Evolutionary conservation across 163 green algal genomes (phyloP), one percentile per base, ranked within the genome.

Genomic region (Scenedesmus sp.): DNA sequence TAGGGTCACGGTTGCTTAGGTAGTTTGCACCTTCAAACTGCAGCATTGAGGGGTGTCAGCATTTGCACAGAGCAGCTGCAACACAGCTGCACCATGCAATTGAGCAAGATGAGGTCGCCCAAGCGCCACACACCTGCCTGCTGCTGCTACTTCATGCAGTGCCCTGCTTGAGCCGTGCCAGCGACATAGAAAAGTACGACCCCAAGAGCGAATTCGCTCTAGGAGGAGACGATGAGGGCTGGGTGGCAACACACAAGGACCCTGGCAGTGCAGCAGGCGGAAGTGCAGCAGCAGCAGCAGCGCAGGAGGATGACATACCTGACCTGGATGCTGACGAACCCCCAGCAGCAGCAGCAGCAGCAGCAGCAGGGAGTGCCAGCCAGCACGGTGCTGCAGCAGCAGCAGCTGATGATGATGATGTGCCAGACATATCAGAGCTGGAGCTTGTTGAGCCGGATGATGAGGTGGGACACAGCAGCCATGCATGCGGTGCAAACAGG

Each of bases 341-440:
- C 55, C 46, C 81, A 84, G 86, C 86, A n/a, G 66, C 59, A 73
- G 87, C 77, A n/a, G 13, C 57, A 77, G 62, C 84, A 89, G 74
- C 56, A 67, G 57, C 74, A 87, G 79, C 70, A 85, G 87, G 55
- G 15, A 9, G 77, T 87, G 73, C 16, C 26, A 66, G 54, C 79
- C 13, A 20, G 56, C 56, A 62, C 7, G 70, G 23, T 79, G 70
- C 23, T 52, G 70, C 70, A 52, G 70, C 70, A 3, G 70, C 70
- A 26, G 20, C 66, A 12, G 81, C 66, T 8, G 92, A 92, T 46
- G 94, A 97, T 4, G 96, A 97, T 18, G 97, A 96, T 55, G 94
- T 98, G 18, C 96, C 96, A 2, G 97, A 98, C 88, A 97, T 98
- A 52, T 93, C 92, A 2, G 97, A 97, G 26, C 91, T 98, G 59